These are phyloP conservation scores for Aspergillus spinulosporus DNA, from an alignment of 2,329 filamentous ascomycete genomes.

Conservation along the genomic window DNA sequence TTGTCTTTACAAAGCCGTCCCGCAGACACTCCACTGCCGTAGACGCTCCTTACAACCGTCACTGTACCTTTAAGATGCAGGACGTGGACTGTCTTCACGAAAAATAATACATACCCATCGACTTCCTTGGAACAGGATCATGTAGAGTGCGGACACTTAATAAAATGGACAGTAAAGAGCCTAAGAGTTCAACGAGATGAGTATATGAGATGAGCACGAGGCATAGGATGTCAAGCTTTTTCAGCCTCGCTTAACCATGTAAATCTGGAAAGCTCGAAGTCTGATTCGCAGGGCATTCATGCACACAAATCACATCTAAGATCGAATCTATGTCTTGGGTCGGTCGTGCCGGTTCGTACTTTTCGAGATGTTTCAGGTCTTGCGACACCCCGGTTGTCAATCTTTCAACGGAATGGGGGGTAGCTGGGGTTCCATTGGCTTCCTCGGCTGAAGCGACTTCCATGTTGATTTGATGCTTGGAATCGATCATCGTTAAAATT, in stretches of 20 bases:
- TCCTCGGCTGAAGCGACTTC: slow-evolving; percentile 37
- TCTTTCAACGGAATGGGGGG: slow-evolving; percentile 38
- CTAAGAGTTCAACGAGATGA: slow-evolving; percentile 13
- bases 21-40: slow-evolving; percentile 22
- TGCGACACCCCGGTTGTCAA: neutral
- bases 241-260: slow-evolving; percentile 4
- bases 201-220: slow-evolving; percentile 14
- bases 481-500: slow-evolving; percentile 50
- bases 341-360: slow-evolving; percentile 1
- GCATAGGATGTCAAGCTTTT: slow-evolving; percentile 12
- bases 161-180: slow-evolving; percentile 12
- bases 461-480: slow-evolving; percentile 40
- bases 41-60: slow-evolving; percentile 14
- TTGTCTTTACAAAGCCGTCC: slow-evolving; percentile 16
- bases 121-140: neutral
- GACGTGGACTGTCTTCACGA: slow-evolving; percentile 18
- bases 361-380: slow-evolving; percentile 3
- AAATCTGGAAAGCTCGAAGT: slow-evolving; percentile 16
- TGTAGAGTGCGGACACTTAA: neutral
- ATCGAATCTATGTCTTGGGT: slow-evolving; percentile 14
- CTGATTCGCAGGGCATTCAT: slow-evolving; percentile 13
- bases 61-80: slow-evolving; percentile 21
- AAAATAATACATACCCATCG: slow-evolving; percentile 17
- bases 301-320: slow-evolving; percentile 18
- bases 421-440: slow-evolving; percentile 41